Percentiles rank a stretch among this genome's conserved stretches.
Evolutionary conservation across 1,284 basidiomycete species (phyloP).

Genomic region (Ustilago hordei): DNA sequence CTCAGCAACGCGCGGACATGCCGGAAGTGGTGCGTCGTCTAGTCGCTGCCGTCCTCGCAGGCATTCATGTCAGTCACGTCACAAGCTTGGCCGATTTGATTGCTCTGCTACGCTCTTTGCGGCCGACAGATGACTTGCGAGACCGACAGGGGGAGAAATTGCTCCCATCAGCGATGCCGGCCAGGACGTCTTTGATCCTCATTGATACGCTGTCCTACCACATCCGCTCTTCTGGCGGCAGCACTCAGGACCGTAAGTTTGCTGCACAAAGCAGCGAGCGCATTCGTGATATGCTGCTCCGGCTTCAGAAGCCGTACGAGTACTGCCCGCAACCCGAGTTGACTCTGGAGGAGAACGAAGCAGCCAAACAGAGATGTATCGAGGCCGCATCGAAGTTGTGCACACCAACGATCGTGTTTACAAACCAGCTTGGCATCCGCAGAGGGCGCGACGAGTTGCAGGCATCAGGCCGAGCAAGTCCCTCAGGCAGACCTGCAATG

Average conservation of each 20-base stretch:
- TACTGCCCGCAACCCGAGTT: constrained; percentile 9
- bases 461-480: constrained; percentile 15
- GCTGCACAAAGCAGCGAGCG: constrained; percentile 23
- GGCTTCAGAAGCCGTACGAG: constrained; percentile 41
- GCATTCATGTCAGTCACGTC: constrained; percentile 38
- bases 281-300: constrained; percentile 30
- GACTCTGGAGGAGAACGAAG: constrained; percentile 10
- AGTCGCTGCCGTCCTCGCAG: constrained; percentile 32
- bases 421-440: constrained; percentile 43
- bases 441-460: constrained; percentile 18
- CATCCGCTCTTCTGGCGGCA: constrained; percentile 23
- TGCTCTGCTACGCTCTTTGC: constrained; percentile 31
- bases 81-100: constrained; percentile 29
- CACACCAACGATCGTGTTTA: constrained; percentile 40
- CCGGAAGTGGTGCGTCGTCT: constrained; percentile 43
- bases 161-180: constrained; percentile 18
- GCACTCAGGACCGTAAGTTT: constrained; percentile 31
- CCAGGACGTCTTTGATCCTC: constrained; percentile 36
- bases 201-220: constrained; percentile 48
- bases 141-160: constrained; percentile 2
- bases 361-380: constrained; percentile 2
- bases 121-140: constrained; percentile 30
- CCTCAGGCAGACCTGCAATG: constrained; percentile 5
- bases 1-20: constrained; percentile 22
- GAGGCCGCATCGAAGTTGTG: constrained; percentile 32